Base-by-base conservation (phyloP, 1,284 basidiomycete species). In the Heterobasidion parviporum region DNA sequence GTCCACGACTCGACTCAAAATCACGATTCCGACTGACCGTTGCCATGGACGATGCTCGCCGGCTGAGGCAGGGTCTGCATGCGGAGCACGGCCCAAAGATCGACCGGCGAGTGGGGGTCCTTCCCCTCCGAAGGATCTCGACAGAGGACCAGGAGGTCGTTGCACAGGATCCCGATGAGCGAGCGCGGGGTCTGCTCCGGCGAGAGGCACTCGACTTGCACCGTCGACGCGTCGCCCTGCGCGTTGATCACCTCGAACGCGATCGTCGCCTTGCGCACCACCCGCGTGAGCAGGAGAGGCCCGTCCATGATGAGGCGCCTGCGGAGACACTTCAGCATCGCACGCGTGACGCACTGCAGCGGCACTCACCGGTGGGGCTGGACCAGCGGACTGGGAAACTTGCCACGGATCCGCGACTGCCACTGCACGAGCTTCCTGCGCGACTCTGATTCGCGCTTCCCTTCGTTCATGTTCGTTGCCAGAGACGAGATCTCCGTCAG, bases 401-500 rank as follows among this genome's bases (percentile, higher is more conserved):
- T 89, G 32, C 92, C 93, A 46, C 87, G 80, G 65, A 99, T 97
- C 62, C 92, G 80, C 53, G 86, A 71, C 74, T 99, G 96, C 97
- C 97, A 93, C 64, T 89, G 84, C 20, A 95, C 89, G 34, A 98
- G 80, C 64, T 92, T 90, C 41, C 87, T 80, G 36, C 95, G 80
- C 5, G 91, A 93, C 72, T 98, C 94, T 3, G 92, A 81, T 64
- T 97, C 94, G 15, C 94, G 85, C 71, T 97, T 97, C 61, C 93
- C 92, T 73, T 98, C 94, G 70, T 98, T 98, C 92, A 98, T 96
- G 65, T 91, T 89, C 54, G 85, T 92, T 7, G 94, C 94, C 52
- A 98, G 73, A 8, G 82, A 82, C 4, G 92, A 82, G 62, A 98
- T 96, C 70, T 95, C 91, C 26, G 81, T 75, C 54, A 96, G 72